A percentile compares a stretch with the other conserved stretches of the same genome.
Conservation (phyloP, 352 stramenopile species). For the Blastocystis hominis region DNA sequence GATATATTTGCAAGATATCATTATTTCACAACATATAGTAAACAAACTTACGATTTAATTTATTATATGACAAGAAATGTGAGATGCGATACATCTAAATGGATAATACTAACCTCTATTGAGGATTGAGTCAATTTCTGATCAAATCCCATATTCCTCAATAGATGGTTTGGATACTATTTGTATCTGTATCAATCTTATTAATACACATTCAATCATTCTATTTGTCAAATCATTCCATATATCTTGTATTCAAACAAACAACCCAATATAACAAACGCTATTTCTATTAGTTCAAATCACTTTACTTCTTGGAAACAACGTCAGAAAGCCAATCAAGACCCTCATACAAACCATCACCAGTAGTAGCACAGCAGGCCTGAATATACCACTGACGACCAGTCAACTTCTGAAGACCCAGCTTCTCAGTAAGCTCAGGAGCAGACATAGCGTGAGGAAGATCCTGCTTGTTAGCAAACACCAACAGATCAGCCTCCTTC, state of each 20-base stretch:
- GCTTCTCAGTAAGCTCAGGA: conserved; percentile 95
- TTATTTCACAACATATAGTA: neutral
- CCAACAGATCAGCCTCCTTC: conserved; percentile 85
- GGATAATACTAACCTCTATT: conserved; percentile 31
- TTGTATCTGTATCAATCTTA: neutral
- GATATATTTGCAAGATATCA: neutral
- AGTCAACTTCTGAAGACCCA: conserved; percentile 87
- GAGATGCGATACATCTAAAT: conserved; percentile 48
- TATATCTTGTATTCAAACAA: neutral
- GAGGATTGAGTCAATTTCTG: neutral
- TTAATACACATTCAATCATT: neutral
- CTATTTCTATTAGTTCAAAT: neutral
- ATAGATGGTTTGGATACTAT: neutral
- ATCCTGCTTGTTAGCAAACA: conserved; percentile 99
- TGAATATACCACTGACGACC: conserved; percentile 98
- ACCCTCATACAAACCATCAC: conserved; percentile 94
- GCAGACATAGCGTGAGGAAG: conserved; percentile 91
- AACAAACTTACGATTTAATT: conserved; percentile 6
- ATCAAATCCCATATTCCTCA: neutral
- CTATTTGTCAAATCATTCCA: neutral
- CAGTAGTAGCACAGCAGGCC: conserved; percentile 93
- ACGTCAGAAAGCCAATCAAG: conserved; percentile 89
- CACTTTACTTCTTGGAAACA: conserved; percentile 69
- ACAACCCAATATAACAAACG: neutral
- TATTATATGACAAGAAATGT: neutral